Percentiles rank a stretch among this genome's conserved stretches.
Evolutionary conservation across 2,329 filamentous ascomycete genomes (phyloP).

Genomic region (Alternaria panax): DNA sequence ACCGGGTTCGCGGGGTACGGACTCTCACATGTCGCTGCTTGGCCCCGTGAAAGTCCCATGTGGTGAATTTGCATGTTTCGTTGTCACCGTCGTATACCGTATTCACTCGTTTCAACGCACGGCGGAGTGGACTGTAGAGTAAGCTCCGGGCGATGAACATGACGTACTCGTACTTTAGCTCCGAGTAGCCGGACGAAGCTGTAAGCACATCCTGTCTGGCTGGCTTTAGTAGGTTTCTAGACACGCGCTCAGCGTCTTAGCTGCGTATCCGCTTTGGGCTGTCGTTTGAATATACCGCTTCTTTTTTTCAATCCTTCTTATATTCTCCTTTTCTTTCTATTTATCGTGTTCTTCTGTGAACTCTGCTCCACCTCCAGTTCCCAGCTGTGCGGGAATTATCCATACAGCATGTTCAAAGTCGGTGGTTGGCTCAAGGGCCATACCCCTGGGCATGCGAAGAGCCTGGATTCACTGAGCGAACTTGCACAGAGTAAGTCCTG

Average conservation of each 20-base stretch:
- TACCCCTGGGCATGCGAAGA: conserved; percentile 58
- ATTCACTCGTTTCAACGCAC: neutral
- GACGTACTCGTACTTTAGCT: conserved; percentile 28
- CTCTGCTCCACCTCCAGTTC: neutral
- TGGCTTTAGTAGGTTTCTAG: conserved; percentile 10
- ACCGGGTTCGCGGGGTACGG: conserved; percentile 12
- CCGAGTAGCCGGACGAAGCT: conserved; percentile 25
- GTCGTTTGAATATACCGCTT: neutral
- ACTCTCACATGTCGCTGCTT: conserved; percentile 4
- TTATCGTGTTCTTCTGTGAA: neutral
- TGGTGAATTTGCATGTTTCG: neutral
- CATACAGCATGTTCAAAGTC: conserved; percentile 41
- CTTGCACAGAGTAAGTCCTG: conserved; percentile 59
- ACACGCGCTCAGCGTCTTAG: conserved; percentile 7
- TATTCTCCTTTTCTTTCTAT: neutral
- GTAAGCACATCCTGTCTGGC: conserved; percentile 18
- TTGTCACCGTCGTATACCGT: neutral
- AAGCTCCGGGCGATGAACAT: conserved; percentile 14
- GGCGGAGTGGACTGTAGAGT: neutral
- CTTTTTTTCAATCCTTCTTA: neutral
- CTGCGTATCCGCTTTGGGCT: conserved; percentile 1
- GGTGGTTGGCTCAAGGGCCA: conserved; percentile 51
- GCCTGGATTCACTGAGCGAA: conserved; percentile 65
- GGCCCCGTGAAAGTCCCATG: neutral
- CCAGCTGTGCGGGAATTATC: neutral